Evolutionary conservation across 768 basidiomycete genomes (phyloP).

Genomic region (Podaxis sp.): DNA sequence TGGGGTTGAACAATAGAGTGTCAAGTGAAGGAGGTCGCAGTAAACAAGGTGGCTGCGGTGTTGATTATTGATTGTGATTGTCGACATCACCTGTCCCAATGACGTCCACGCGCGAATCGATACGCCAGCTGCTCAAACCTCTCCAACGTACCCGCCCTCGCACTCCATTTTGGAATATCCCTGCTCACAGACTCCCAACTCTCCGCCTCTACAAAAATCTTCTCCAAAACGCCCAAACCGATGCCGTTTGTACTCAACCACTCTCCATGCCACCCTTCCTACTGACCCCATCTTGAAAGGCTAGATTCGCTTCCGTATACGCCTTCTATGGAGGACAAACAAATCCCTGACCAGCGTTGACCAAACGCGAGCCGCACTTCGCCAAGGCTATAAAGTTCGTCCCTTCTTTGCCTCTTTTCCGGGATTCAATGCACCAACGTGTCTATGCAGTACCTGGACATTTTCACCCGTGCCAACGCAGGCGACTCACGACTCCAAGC

Average conservation of each 20-base stretch:
- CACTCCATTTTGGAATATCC: slow-evolving; percentile 63
- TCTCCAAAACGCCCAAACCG: slow-evolving; percentile 47
- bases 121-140: slow-evolving; percentile 51
- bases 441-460: slow-evolving; percentile 49
- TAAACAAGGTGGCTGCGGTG: too few species aligned
- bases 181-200: slow-evolving; percentile 73
- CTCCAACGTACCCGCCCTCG: slow-evolving; percentile 56
- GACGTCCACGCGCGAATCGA: slow-evolving; percentile 2
- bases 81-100: slow-evolving; percentile 17
- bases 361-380: slow-evolving; percentile 40
- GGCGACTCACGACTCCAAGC: slow-evolving; percentile 45
- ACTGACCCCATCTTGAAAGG: slow-evolving; percentile 8
- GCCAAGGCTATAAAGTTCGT: slow-evolving; percentile 54
- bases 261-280: background rate
- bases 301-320: slow-evolving; percentile 58
- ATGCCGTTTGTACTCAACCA: slow-evolving; percentile 38
- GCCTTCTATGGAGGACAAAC: slow-evolving; percentile 48
- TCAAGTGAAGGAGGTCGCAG: too few species aligned
- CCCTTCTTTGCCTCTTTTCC: background rate
- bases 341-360: slow-evolving; percentile 50
- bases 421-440: background rate
- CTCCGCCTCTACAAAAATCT: slow-evolving; percentile 69
- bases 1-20: too few species aligned
- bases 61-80: background rate
- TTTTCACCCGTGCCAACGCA: slow-evolving; percentile 46